Base-by-base conservation (phyloP, 306 rosid species). In the Biancaea sappan region DNA sequence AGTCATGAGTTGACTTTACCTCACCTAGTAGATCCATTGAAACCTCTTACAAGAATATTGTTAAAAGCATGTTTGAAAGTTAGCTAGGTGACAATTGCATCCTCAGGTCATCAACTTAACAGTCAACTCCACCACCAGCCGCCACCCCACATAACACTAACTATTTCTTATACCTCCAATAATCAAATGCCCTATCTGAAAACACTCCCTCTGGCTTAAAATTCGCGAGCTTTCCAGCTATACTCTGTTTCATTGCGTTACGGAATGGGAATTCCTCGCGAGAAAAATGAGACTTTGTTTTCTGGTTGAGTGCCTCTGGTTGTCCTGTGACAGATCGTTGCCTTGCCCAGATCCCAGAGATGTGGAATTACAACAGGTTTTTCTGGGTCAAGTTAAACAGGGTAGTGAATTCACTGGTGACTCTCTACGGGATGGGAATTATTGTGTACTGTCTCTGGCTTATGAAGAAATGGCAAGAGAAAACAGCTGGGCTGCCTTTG, bases 361-460 rank as follows among this genome's bases (percentile, higher is more conserved):
- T 88, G 89, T 67, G 43, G 4, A 50, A 41, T 48, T 40, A 78
- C n/a, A 31, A 51, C 4, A 83, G 86, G 65, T 41, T 74, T 18
- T 70, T 81, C 83, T 22, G 82, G 84, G 72, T 59, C 54, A 28
- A 13, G 16, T 65, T 79, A n/a, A 64, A 66, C 65, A 78, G 84
- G 52, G 79, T 28, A 13, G 71, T 61, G 10, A 81, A 72, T 58
- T 54, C 78, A 31, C 8, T 85, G 15, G 73, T 65, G 37, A 76
- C 54, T 32, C 16, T 85, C 21, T 88, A 76, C 29, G 89, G 88
- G 10, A 71, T 70, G 14, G 86, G 29, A 8, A 78, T 79, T 77
- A 88, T 88, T 38, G 40, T 85, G 3, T 88, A 85, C 67, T 73
- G 88, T 13, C 92, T 88, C 12, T 85, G 92, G 89, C 79, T 88